Conservation (phyloP, 163 green algal species). For the Volvox carteri region DNA sequence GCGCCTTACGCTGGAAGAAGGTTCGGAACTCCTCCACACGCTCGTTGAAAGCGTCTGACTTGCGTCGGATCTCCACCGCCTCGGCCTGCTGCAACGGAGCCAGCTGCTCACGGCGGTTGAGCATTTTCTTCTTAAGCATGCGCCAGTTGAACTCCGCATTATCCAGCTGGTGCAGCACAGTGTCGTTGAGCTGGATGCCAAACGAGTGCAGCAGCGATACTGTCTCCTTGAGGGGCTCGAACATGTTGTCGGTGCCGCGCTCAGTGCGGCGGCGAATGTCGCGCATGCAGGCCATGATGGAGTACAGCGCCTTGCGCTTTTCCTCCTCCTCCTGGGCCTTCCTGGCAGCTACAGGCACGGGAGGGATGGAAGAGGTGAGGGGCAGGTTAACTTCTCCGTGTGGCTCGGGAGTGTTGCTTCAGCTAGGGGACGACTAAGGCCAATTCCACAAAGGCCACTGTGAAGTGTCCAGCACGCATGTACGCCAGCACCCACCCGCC, state of each 20-base stretch:
- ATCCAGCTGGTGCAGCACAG: constrained; percentile 82
- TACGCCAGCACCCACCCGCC: constrained; percentile 46
- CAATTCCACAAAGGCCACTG: too few species aligned
- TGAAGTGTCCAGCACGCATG: too few species aligned
- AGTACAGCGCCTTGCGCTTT: constrained; percentile 81
- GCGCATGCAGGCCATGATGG: constrained; percentile 91
- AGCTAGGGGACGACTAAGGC: too few species aligned
- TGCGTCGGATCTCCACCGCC: constrained; percentile 87
- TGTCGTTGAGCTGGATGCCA: constrained; percentile 79
- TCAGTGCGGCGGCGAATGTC: constrained; percentile 89
- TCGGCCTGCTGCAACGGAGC: constrained; percentile 86
- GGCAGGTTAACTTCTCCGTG: too few species aligned
- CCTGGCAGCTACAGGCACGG: not conserved
- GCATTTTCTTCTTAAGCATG: constrained; percentile 93
- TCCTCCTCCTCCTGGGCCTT: constrained; percentile 58
- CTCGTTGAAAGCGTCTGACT: constrained; percentile 83
- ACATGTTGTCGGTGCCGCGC: constrained; percentile 83
- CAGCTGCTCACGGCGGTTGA: constrained; percentile 87
- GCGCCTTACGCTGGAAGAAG: constrained; percentile 87
- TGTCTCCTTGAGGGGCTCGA: constrained; percentile 87
- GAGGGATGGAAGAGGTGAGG: too few species aligned
- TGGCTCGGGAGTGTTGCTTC: too few species aligned
- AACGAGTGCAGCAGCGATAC: constrained; percentile 84
- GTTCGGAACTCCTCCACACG: constrained; percentile 87
- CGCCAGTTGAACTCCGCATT: constrained; percentile 84